Conservation (phyloP, 176 grass and related monocot species). For the Zizania latifolia region DNA sequence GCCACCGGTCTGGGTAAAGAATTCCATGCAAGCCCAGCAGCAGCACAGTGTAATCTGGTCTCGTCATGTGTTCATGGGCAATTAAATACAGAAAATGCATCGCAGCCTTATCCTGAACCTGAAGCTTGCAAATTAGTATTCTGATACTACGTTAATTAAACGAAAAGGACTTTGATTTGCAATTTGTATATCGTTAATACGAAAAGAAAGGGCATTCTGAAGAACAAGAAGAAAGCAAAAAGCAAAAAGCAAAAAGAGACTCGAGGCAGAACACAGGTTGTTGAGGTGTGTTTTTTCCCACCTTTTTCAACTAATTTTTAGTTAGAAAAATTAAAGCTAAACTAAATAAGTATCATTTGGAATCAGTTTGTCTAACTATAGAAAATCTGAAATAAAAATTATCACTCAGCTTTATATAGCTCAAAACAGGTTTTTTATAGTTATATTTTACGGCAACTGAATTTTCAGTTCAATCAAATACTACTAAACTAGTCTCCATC, state of each 20-base stretch:
- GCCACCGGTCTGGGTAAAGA: conserved; percentile 10
- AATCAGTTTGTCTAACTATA: too few relatives aligned
- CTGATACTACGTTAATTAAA: conserved; percentile 7
- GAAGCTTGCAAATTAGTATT: not conserved
- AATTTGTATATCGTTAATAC: not conserved
- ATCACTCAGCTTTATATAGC: too few relatives aligned
- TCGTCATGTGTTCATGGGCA: not conserved
- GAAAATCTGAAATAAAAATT: too few relatives aligned
- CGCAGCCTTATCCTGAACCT: not conserved
- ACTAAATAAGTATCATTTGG: too few relatives aligned
- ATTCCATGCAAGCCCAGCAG: not conserved
- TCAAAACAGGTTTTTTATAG: too few relatives aligned
- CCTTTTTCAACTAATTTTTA: too few relatives aligned
- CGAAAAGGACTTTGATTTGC: not conserved
- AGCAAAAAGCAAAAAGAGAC: not conserved
- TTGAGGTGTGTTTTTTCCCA: too few relatives aligned
- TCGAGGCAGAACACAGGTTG: not conserved
- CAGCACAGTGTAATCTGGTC: conserved; percentile 1
- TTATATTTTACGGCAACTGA: too few relatives aligned
- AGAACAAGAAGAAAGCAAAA: not conserved
- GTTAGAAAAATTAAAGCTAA: too few relatives aligned
- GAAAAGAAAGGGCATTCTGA: not conserved
- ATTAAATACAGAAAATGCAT: not conserved
- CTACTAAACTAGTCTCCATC: conserved; percentile 31
- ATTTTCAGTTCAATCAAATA: too few relatives aligned